A percentile compares a stretch with the other conserved stretches of the same genome.
Conservation (phyloP, 2,329 filamentous ascomycete genomes). For the Trichothecium roseum region DNA sequence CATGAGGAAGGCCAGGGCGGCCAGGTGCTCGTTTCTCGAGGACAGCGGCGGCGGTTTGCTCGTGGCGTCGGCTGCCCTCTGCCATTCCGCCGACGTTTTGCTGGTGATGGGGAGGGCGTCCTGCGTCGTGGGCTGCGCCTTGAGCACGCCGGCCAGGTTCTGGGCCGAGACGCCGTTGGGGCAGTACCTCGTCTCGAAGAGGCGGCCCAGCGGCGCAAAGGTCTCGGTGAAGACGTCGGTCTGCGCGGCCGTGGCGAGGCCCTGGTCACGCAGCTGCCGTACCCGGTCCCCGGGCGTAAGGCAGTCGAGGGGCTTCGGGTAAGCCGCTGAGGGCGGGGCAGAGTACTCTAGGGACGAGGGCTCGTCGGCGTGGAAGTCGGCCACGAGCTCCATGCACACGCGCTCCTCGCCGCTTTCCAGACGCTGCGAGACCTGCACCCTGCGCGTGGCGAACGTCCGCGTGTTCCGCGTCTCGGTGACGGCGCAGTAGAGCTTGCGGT, state of each 20-base stretch:
- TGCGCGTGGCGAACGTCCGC: slow-evolving; percentile 34
- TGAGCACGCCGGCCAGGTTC: slow-evolving; percentile 29
- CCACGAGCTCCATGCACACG: slow-evolving; percentile 28
- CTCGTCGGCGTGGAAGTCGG: slow-evolving; percentile 36
- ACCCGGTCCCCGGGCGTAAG: slow-evolving; percentile 7
- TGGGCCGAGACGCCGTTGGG: slow-evolving; percentile 30
- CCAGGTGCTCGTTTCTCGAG: slow-evolving; percentile 19
- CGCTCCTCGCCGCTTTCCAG: slow-evolving; percentile 23
- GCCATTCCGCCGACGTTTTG: slow-evolving; percentile 31
- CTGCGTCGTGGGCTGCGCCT: slow-evolving; percentile 25
- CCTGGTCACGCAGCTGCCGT: slow-evolving; percentile 8
- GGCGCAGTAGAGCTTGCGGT: slow-evolving; percentile 23
- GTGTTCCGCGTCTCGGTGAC: slow-evolving; percentile 30
- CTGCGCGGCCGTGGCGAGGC: slow-evolving; percentile 12
- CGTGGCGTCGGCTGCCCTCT: no score
- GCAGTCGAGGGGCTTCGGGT: slow-evolving; percentile 16
- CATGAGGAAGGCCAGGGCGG: slow-evolving; percentile 29
- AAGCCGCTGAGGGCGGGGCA: slow-evolving; percentile 19
- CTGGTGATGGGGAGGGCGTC: slow-evolving; percentile 19
- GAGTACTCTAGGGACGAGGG: slow-evolving; percentile 25
- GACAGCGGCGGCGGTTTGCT: slow-evolving; percentile 8
- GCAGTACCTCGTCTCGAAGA: slow-evolving; percentile 25
- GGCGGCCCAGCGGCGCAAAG: slow-evolving; percentile 17
- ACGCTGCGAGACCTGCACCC: slow-evolving; percentile 32
- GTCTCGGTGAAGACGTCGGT: slow-evolving; percentile 11